A percentile compares a stretch with the other conserved stretches of the same genome.
phyloP scores from a whole-genome alignment of 2,329 filamentous ascomycete species.

The Trichocomaceae sp. region DNA sequence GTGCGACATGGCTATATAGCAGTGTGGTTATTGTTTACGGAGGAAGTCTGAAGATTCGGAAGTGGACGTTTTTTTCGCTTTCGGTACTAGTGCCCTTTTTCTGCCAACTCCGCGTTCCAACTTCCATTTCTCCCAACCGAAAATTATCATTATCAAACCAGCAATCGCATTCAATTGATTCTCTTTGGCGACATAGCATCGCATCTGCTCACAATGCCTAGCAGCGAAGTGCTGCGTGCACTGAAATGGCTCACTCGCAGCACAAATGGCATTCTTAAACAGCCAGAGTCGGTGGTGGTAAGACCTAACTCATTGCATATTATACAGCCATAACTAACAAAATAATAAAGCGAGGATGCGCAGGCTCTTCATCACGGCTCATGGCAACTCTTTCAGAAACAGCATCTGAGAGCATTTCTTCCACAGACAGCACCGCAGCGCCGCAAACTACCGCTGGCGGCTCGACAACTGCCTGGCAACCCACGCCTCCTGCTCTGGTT shows the following conservation, averaged over 20 bases:
- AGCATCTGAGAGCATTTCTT: slow-evolving; percentile 16
- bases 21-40: slow-evolving; percentile 16
- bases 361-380: slow-evolving; percentile 35
- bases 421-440: slow-evolving; percentile 5
- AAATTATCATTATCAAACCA: neutral
- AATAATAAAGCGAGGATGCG: slow-evolving; percentile 35
- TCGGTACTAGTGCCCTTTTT: slow-evolving; percentile 22
- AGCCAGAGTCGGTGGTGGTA: slow-evolving; percentile 33
- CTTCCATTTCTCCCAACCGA: slow-evolving; percentile 16
- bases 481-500: slow-evolving; percentile 60
- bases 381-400: slow-evolving; percentile 41
- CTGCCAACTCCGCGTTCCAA: slow-evolving; percentile 25
- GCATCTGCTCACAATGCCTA: slow-evolving; percentile 26
- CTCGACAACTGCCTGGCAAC: slow-evolving; percentile 29
- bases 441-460: slow-evolving; percentile 12
- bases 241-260: slow-evolving; percentile 35
- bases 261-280: slow-evolving; percentile 28
- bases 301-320: slow-evolving; percentile 5
- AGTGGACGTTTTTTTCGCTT: slow-evolving; percentile 33
- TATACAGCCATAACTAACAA: neutral
- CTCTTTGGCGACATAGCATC: neutral
- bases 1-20: slow-evolving; percentile 27
- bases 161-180: neutral
- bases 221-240: slow-evolving; percentile 30
- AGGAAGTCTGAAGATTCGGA: slow-evolving; percentile 16